Evolutionary conservation across 208 protist genomes (phyloP), one percentile per base, ranked within the genome.

Genomic region (Acanthamoeba quina): DNA sequence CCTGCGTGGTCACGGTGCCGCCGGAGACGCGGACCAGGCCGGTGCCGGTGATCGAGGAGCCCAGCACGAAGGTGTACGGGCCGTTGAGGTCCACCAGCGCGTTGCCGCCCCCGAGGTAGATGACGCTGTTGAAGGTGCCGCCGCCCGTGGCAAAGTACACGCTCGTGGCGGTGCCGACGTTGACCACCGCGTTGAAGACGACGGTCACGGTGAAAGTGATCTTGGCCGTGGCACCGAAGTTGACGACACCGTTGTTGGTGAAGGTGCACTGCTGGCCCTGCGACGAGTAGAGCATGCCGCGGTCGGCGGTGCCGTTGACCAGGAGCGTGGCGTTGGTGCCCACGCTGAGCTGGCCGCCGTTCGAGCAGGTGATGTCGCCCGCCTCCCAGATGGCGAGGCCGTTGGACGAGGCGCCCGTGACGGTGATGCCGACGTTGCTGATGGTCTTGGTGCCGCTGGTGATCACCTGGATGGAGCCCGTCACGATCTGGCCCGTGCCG

Each of bases 331-430:
- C 3, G 64, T 29, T 76, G 29, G 52, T 4, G 26, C 49, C 49
- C n/a, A 92, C 86, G 64, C 64, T 92, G 15, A 92, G 58, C 64
- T 92, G 86, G 31, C 58, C 86, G 58, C 62, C 86, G 64, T 92
- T 76, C 13, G 86, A 92, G 86, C 86, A 92, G 29, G 31, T 52
- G 86, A 92, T 70, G 86, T 92, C 34, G 31, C 86, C 86, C 37
- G 86, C 49, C 41, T 92, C 62, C 86, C 86, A 92, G 15, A 92
- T 13, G 13, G 78, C 19, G 49, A 86, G 49, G 78, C 78, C 78
- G 78, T 26, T 29, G 21, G 41, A 31, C 26, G 58, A 49, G 49
- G 49, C 34, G 60, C 86, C 86, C 2, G 86, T 92, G 58, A 74
- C 11, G 60, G 31, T 26, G 62, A 92, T 78, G 64, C 6, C 58